These are phyloP conservation scores for Leccinum subtestaceum DNA, from an alignment of 768 basidiomycete genomes.

Conservation along the genomic window DNA sequence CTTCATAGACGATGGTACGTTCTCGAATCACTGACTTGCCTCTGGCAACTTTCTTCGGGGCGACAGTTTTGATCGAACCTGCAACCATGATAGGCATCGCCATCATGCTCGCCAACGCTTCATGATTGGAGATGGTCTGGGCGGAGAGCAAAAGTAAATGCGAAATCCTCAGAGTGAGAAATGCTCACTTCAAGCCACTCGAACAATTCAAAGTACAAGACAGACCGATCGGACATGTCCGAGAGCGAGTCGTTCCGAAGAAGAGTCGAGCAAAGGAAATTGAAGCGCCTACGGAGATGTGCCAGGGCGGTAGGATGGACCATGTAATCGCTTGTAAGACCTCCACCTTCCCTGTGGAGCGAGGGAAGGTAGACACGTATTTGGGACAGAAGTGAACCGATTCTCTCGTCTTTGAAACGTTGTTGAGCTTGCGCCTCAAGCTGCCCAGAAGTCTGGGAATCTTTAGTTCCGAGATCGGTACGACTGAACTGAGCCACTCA, in stretches of 20 bases:
- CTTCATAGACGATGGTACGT: slow-evolving; percentile 85
- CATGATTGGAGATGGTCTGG: slow-evolving; percentile 90
- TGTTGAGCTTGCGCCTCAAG: slow-evolving; percentile 75
- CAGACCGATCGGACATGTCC: slow-evolving; percentile 87
- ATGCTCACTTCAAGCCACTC: slow-evolving; percentile 83
- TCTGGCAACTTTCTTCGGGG: slow-evolving; percentile 49
- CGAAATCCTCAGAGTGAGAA: background rate
- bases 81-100: slow-evolving; percentile 96
- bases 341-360: slow-evolving; percentile 69
- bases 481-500: slow-evolving; percentile 38
- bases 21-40: slow-evolving; percentile 61
- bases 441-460: slow-evolving; percentile 72
- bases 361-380: slow-evolving; percentile 87
- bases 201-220: slow-evolving; percentile 85
- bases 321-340: slow-evolving; percentile 83
- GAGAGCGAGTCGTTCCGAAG: slow-evolving; percentile 89
- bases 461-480: slow-evolving; percentile 6
- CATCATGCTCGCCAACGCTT: slow-evolving; percentile 92
- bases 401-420: slow-evolving; percentile 66
- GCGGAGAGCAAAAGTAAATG: slow-evolving; percentile 5
- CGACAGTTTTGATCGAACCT: slow-evolving; percentile 61
- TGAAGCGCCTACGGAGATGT: slow-evolving; percentile 89
- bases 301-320: slow-evolving; percentile 91
- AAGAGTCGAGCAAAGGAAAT: slow-evolving; percentile 80
- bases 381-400: slow-evolving; percentile 62